Base-by-base conservation (phyloP, 306 rosid species). In the Biancaea sappan region DNA sequence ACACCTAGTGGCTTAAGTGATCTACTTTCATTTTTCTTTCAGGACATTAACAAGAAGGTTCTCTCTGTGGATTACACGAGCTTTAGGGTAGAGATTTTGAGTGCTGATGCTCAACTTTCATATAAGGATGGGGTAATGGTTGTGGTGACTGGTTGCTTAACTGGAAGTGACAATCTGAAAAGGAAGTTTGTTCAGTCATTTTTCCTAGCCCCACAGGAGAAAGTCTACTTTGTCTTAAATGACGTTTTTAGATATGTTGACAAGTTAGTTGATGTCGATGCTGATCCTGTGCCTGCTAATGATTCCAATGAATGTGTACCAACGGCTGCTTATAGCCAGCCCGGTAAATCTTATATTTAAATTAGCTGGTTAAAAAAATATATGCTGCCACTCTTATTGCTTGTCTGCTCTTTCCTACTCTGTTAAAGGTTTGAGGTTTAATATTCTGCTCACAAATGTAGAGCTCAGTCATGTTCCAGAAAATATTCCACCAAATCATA, bases 131-230 rank as follows among this genome's bases (percentile, higher is more conserved):
- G 97, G 8, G 90, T 92, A 22, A 63, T 92, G 37, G 90, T 92
- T 56, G 82, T 85, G 4, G 93, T 88, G 75, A 92, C 97, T 29
- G 97, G 96, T 19, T 74, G 76, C 80, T 78, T 92, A 57, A 82
- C 70, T 19, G 90, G 84, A 66, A 75, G 32, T 18, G 87, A 89
- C 62, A 58, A 83, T 46, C 34, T 63, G 73, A 84, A 71, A 64
- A 86, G 88, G 78, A 84, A 77, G 47, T 92, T 90, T 75, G 34
- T 83, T 19, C 96, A 90, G 80, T 71, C 92, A 44, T 90, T 92
- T 83, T 90, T 92, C 82, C 80, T 92, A 38, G 93, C 90, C 18
- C 93, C 96, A 9, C 94, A 92, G 69, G 89, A 86, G 54, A 78
- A 77, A 25, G 87, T 90, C 53, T 86, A 74, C 80, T 88, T 75